Conservation (phyloP, 306 rosid species). For the Sicyos baderoa region DNA sequence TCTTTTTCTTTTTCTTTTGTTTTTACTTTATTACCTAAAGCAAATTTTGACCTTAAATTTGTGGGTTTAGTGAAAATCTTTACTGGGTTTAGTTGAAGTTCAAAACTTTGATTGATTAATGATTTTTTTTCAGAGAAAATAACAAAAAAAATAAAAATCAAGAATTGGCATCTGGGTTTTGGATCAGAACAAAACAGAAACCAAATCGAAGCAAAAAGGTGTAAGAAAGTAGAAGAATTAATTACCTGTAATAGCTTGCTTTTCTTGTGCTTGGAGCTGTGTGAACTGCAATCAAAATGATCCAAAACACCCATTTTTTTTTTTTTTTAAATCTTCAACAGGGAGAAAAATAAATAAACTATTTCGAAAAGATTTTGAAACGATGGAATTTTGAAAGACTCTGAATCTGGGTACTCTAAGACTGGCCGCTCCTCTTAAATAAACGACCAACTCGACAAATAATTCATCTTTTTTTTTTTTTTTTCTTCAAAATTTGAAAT, state of each 20-base stretch:
- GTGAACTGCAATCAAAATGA: constrained; percentile 39
- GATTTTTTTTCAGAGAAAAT: too few relatives aligned
- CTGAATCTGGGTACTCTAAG: neutral
- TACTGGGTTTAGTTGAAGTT: too few relatives aligned
- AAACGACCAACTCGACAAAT: neutral
- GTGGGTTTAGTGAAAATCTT: too few relatives aligned
- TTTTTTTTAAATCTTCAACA: neutral
- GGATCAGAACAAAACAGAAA: neutral
- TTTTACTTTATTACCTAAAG: too few relatives aligned
- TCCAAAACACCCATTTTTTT: constrained; percentile 44
- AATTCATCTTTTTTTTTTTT: too few relatives aligned
- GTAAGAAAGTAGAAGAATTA: neutral
- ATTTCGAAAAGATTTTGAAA: neutral
- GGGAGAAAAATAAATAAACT: neutral
- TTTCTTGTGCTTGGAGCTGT: constrained; percentile 23
- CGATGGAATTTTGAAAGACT: neutral
- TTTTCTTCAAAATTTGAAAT: too few relatives aligned
- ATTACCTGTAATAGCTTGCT: constrained; percentile 68
- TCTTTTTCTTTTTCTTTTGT: too few relatives aligned
- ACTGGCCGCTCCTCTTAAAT: neutral
- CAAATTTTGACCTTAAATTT: too few relatives aligned
- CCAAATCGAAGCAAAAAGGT: neutral
- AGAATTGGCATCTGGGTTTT: neutral
- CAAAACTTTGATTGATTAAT: too few relatives aligned
- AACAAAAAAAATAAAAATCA: too few relatives aligned